Conservation (phyloP, 805 yeast species). For the Pichia occidentalis region DNA sequence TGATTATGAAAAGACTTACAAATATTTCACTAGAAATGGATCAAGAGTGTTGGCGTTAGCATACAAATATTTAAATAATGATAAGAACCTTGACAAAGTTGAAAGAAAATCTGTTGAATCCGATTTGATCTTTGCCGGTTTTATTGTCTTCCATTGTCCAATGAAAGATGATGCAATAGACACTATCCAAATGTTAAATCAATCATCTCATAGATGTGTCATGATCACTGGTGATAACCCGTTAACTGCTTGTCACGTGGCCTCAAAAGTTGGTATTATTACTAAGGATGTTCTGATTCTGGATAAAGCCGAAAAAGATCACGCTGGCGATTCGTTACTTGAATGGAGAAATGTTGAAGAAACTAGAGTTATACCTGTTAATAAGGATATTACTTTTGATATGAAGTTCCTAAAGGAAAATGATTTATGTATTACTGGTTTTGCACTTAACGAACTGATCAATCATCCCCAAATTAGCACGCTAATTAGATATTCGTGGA, state of each 20-base stretch:
- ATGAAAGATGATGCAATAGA: conserved; percentile 89
- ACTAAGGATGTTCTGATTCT: conserved; percentile 78
- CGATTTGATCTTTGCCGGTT: conserved; percentile 76
- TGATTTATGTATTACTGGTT: conserved; percentile 91
- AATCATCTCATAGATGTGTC: conserved; percentile 88
- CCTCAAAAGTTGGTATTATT: conserved; percentile 84
- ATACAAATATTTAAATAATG: conserved; percentile 56
- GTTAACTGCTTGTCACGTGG: conserved; percentile 96
- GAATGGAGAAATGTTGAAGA: conserved; percentile 86
- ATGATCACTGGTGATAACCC: conserved; percentile 99
- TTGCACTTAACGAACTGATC: conserved; percentile 65
- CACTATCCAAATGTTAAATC: conserved; percentile 86
- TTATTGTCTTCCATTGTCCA: conserved; percentile 95
- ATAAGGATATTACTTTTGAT: conserved; percentile 52
- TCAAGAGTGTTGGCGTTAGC: conserved; percentile 96
- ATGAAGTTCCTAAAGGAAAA: conserved; percentile 50
- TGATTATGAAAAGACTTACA: conserved; percentile 77
- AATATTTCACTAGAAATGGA: conserved; percentile 89
- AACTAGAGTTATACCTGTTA: conserved; percentile 59
- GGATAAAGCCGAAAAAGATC: conserved; percentile 69
- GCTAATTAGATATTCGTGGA: conserved; percentile 87
- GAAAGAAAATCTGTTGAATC: conserved; percentile 74
- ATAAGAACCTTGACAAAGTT: conserved; percentile 47
- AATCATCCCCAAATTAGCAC: conserved; percentile 64
- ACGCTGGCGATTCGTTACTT: conserved; percentile 47